Base-by-base conservation (phyloP, 441 rosid genomes). In the Populus tomentosa region DNA sequence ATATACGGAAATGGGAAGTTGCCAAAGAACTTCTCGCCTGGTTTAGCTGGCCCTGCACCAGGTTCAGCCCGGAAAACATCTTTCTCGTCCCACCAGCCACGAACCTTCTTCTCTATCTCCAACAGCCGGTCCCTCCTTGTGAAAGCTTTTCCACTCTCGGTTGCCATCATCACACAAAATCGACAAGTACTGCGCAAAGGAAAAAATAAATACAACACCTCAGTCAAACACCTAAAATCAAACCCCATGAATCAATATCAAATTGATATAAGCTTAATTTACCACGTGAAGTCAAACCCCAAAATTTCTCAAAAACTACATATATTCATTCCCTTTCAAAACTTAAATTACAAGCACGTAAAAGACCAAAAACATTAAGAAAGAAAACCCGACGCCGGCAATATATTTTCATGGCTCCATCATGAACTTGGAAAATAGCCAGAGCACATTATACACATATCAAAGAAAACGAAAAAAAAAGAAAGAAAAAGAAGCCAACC, bases 101-200 rank as follows among this genome's bases (percentile, higher is more conserved):
- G 81, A 10, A 73, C 94, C 21, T 85, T 80, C 0, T 80, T 77
- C 80, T 93, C 92, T 63, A 94, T 94, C 79, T 90, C 92, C 73
- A 88, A 82, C 10, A 94, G 84, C 16, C 87, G 90, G 65, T 93
- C 95, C 81, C 98, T 90, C 85, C 94, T 89, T 0, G 88, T 92
- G 74, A 72, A 89, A 80, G 97, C 91, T 83, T 86, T 88, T 80
- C 84, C 86, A 70, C 83, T 80, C 61, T 91, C 95, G 0, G 90
- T 76, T 35, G 92, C 89, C 56, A 46, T 46, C 97, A 92, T 94
- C 33, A 64, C 89, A 81, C 82, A 82, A 80, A 86, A 80, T 50
- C 24, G 77, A 84, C 83, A 82, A 74, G 75, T 67, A 81, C 97
- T 91, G 81, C 40, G 71, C 56, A 0, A 13, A 14, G 20, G 46